Evolutionary conservation across 805 yeast species (phyloP), one percentile per base, ranked within the genome.

Genomic region (Barnettozyma vustinii): DNA sequence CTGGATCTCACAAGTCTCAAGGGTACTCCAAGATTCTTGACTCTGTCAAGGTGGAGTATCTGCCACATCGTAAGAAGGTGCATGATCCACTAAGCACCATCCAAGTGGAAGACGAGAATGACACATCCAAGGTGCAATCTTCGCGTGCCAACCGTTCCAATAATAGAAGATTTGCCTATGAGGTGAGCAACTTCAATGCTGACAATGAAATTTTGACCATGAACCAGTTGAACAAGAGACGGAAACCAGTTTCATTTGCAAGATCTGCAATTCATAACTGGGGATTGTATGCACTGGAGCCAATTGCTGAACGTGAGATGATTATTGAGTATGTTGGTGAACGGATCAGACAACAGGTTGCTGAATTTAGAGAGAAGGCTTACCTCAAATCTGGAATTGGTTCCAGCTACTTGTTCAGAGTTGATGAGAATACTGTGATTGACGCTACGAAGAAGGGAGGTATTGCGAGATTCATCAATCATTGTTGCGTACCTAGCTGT

Each of bases 401-500:
- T 20, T 92, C 98, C 2, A 85, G 96, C 52, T 94, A 94, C 64
- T 69, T 94, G 47, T 94, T 94, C 68, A 74, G 98, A 55, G 83
- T 94, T 40, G 98, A 94, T 62, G 96, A 90, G 61, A 87, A 87
- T 56, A 88, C 96, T 0, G 97, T 94, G 9, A 87, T 94, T 48
- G 99, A 94, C 69, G 99, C 99, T 7, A 92, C 98, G 0, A 92
- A 91, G 63, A 87, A 84, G 54, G 99, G 99, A 25, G 97, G 98
- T 4, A 91, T 91, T 59, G 98, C 99, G 0, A 74, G 99, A 52
- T 94, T 94, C 61, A 94, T 94, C 64, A 94, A 94, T 60, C 99
- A 94, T 65, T 90, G 97, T 64, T 94, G 99, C 69, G 87, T 85
- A 46, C 99, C 99, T 1, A 90, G 96, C 56, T 94, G 99, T 69